A percentile compares a stretch with the other conserved stretches of the same genome.
phyloP scores from a whole-genome alignment of 805 yeast genomes.

The Candida parachauliodes region DNA sequence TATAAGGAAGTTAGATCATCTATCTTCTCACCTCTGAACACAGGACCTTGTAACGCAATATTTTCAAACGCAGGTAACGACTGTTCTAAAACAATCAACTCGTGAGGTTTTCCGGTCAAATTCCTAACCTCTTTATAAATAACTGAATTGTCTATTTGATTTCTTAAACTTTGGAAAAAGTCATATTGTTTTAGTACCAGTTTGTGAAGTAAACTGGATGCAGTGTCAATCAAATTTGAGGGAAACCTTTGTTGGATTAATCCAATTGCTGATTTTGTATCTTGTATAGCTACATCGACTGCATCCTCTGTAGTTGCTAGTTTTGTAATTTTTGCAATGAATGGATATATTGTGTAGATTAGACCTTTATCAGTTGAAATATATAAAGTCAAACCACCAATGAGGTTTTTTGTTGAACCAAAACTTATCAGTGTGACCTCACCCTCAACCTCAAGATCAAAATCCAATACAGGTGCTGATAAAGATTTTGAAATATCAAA shows the following conservation, averaged over 20 bases:
- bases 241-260: slow-evolving; percentile 14
- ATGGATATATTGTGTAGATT: slow-evolving; percentile 28
- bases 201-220: slow-evolving; percentile 13
- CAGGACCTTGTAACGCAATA: slow-evolving; percentile 26
- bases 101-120: slow-evolving; percentile 9
- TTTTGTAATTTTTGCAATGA: slow-evolving; percentile 13
- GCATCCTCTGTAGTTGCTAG: slow-evolving; percentile 16
- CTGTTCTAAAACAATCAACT: slow-evolving; percentile 13
- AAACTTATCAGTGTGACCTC: slow-evolving; percentile 25
- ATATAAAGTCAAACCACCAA: slow-evolving; percentile 29
- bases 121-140: slow-evolving; percentile 15
- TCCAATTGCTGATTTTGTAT: slow-evolving; percentile 10
- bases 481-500: slow-evolving; percentile 20
- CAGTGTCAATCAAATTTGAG: slow-evolving; percentile 7
- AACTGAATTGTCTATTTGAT: slow-evolving; percentile 12
- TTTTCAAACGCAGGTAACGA: slow-evolving; percentile 8
- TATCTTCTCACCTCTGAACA: slow-evolving; percentile 3
- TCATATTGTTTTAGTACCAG: slow-evolving; percentile 17
- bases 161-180: slow-evolving; percentile 12
- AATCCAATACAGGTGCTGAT: slow-evolving; percentile 15
- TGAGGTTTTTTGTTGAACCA: slow-evolving; percentile 21
- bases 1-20: slow-evolving; percentile 11
- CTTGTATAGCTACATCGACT: slow-evolving; percentile 10
- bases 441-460: slow-evolving; percentile 15
- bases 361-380: slow-evolving; percentile 18